Evolutionary conservation across 2,329 filamentous ascomycete species (phyloP).

Genomic region (Fusarium sp.): DNA sequence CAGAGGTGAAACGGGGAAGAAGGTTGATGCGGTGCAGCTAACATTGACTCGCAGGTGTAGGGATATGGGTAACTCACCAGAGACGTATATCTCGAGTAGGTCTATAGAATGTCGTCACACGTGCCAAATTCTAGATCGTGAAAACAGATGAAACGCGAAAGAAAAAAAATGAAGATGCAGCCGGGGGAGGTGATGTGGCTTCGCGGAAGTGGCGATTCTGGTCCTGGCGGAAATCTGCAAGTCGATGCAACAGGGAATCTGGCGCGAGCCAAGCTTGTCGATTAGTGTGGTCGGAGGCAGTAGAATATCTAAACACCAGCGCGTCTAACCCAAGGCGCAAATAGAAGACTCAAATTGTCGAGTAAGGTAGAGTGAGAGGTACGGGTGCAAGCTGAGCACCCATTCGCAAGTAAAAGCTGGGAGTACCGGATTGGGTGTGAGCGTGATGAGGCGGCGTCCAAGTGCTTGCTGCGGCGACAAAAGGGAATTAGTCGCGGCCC

Average conservation of each 20-base stretch:
- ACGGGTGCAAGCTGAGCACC: constrained; percentile 40
- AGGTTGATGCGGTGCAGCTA: constrained; percentile 17
- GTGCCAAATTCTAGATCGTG: constrained; percentile 50
- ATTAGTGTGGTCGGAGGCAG: constrained; percentile 45
- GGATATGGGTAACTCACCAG: constrained; percentile 38
- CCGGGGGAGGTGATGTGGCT: constrained; percentile 34
- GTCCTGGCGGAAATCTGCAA: constrained; percentile 40
- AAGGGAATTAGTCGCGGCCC: constrained; percentile 53
- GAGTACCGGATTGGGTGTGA: constrained; percentile 20
- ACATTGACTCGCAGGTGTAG: constrained; percentile 8
- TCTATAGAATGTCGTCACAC: constrained; percentile 49
- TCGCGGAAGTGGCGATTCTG: constrained; percentile 41
- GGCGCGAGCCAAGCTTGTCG: constrained; percentile 41
- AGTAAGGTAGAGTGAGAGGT: constrained; percentile 36
- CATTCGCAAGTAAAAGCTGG: constrained; percentile 46
- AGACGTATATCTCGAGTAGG: constrained; percentile 48
- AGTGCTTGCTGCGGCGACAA: constrained; percentile 46
- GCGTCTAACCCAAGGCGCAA: constrained; percentile 58
- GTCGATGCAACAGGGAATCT: constrained; percentile 39
- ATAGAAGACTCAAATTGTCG: constrained; percentile 47
- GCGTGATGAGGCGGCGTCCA: constrained; percentile 28
- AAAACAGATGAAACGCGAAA: constrained; percentile 45
- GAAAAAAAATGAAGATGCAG: constrained; percentile 34
- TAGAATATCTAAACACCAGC: constrained; percentile 57
- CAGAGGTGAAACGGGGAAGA: constrained; percentile 21